phyloP scores from a whole-genome alignment of 2,329 filamentous ascomycete species.

The Arthrobotrys sinensis region DNA sequence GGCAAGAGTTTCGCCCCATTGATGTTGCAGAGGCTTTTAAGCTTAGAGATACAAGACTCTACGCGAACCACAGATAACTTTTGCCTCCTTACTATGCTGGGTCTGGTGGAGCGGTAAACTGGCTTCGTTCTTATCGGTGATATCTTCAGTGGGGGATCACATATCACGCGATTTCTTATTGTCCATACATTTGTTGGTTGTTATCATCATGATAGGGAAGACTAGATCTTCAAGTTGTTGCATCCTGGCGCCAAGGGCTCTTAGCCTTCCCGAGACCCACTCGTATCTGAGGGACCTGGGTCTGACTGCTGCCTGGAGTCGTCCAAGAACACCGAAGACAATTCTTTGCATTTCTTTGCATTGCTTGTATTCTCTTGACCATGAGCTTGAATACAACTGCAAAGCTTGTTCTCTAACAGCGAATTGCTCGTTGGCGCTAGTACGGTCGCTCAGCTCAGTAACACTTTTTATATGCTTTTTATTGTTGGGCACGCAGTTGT shows the following conservation, averaged over 20 bases:
- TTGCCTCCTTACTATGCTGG: constrained; percentile 26
- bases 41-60: constrained; percentile 1
- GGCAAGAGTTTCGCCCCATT: constrained; percentile 48
- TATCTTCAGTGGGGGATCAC: constrained; percentile 47
- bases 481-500: background rate
- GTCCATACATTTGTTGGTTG: constrained; percentile 28
- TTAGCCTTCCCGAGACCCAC: constrained; percentile 48
- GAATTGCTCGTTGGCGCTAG: constrained; percentile 20
- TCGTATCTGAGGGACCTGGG: constrained; percentile 40
- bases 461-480: background rate
- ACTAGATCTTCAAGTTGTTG: constrained; percentile 22
- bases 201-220: constrained; percentile 53
- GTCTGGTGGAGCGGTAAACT: constrained; percentile 23
- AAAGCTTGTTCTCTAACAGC: constrained; percentile 44
- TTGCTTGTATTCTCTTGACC: constrained; percentile 44
- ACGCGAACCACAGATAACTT: constrained; percentile 8
- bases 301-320: constrained; percentile 47
- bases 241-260: constrained; percentile 41
- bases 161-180: constrained; percentile 29
- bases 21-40: constrained; percentile 19
- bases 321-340: constrained; percentile 50
- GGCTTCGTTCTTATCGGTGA: constrained; percentile 39
- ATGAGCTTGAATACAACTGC: constrained; percentile 38
- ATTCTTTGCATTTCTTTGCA: constrained; percentile 43
- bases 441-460: background rate